These are phyloP conservation scores for Laburnicola sp. DNA, from an alignment of 2,329 filamentous ascomycete species.

Conservation along the genomic window DNA sequence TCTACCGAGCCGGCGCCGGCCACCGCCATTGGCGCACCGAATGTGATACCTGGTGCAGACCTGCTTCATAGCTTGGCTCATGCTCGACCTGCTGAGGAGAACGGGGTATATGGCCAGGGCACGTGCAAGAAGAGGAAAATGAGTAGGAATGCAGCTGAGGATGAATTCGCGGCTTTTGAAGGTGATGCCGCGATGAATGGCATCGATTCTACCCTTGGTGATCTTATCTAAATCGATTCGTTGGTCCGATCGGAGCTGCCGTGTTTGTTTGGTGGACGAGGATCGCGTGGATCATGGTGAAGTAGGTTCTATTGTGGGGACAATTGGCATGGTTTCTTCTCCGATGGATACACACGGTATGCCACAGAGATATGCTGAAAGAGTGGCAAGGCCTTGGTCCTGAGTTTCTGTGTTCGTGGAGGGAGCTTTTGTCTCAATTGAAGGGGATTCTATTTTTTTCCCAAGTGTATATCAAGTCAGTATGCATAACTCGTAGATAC, in stretches of 20 bases:
- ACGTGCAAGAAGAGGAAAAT: constrained; percentile 45
- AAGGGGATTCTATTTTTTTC: too few relatives aligned
- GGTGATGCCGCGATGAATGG: constrained; percentile 58
- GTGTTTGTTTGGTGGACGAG: too few relatives aligned
- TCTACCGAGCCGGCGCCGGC: constrained; percentile 24
- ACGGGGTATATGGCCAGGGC: constrained; percentile 28
- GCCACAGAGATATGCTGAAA: too few relatives aligned
- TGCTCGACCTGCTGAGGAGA: constrained; percentile 22
- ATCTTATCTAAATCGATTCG: constrained; percentile 47
- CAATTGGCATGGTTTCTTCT: too few relatives aligned
- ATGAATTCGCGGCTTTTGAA: constrained; percentile 45
- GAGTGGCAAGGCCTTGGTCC: too few relatives aligned
- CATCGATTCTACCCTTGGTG: constrained; percentile 64
- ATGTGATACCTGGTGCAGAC: constrained; percentile 29
- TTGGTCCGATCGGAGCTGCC: neutral
- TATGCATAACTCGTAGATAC: constrained; percentile 1
- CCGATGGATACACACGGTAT: too few relatives aligned
- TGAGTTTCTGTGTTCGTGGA: too few relatives aligned
- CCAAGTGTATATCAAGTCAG: too few relatives aligned
- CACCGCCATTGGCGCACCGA: constrained; percentile 28
- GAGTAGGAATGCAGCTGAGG: constrained; percentile 36
- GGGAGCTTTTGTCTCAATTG: too few relatives aligned
- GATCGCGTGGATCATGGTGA: too few relatives aligned
- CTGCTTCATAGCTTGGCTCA: constrained; percentile 38
- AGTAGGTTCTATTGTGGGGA: too few relatives aligned